Evolutionary conservation across 2,329 filamentous ascomycete genomes (phyloP), one percentile per base, ranked within the genome.

Genomic region (Talaromyces sp.): DNA sequence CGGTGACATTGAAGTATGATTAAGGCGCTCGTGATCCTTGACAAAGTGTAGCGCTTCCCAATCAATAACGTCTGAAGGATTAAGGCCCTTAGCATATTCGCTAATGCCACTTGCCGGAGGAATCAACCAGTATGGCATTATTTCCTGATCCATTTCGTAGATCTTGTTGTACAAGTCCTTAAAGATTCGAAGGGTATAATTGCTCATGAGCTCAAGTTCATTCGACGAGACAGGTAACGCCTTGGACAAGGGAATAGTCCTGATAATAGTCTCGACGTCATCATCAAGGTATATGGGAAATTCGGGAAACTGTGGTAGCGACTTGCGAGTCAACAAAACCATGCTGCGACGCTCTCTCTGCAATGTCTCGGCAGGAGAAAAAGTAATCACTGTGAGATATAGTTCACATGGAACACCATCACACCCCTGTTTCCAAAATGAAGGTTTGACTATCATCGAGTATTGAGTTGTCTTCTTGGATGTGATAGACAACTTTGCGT

Each of bases 131-230:
- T 97, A 99, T 0, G 93, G 89, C 74, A 97, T 84, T 33, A 88
- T 87, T 0, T 82, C 76, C 0, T 82, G 70, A 16, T 87, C 82
- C 0, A 85, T 81, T 58, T 90, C 87, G 71, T 92, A 99, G 3
- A 83, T 82, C 75, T 99, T 99, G 76, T 93, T 94, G 79, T 97
- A 98, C 0, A 97, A 81, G 70, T 98, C 92, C 16, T 86, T 80
- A 75, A 96, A 97, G 0, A 96, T 77, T 4, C 85, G 83, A 47
- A 96, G 78, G 0, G 91, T 97, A 73, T 95, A 96, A 0, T 75
- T 77, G 0, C 87, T 88, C n/a, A 98, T 74, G 1, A 80, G 74
- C 0, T 84, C 76, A 0, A 92, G 68, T 0, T 79, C 70, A 0
- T 78, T 75, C 0, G 87, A 68, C 8, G 69, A 68, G 13, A 77